These are phyloP conservation scores for Gracilariopsis chorda DNA, from an alignment of 23 red algal genomes.

Conservation along the genomic window DNA sequence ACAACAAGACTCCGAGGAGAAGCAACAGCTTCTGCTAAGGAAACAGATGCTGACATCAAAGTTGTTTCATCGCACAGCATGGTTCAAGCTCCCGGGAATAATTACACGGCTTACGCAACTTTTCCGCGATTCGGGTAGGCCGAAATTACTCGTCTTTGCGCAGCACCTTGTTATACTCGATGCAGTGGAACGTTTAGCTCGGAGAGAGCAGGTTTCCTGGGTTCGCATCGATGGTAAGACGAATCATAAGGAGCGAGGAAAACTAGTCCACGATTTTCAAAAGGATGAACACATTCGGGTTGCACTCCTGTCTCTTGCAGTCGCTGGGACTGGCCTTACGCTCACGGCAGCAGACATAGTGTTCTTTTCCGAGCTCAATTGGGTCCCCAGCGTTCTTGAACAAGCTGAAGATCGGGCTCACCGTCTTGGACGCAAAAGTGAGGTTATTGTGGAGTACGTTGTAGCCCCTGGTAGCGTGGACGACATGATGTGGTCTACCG, in stretches of 20 bases:
- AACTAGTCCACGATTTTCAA: conserved; percentile 47
- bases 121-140: too few relatives aligned
- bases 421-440: conserved; percentile 40
- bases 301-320: conserved; percentile 33
- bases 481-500: conserved; percentile 40
- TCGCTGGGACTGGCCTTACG: conserved; percentile 44
- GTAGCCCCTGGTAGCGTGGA: conserved; percentile 46
- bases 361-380: conserved; percentile 63
- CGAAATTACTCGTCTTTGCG: conserved; percentile 46
- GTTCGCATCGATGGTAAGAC: conserved; percentile 38
- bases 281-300: not conserved
- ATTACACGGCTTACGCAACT: not conserved
- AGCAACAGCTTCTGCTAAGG: not conserved
- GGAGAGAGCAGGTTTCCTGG: not conserved
- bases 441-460: conserved; percentile 20
- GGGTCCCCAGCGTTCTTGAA: conserved; percentile 24
- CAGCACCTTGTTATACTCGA: conserved; percentile 1
- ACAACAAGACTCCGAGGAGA: not conserved
- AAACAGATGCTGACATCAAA: not conserved
- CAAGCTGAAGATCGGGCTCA: conserved; percentile 72
- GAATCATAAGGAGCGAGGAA: not conserved
- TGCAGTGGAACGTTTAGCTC: not conserved
- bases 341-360: conserved; percentile 56
- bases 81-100: conserved; percentile 28
- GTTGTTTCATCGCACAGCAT: not conserved